phyloP scores from a whole-genome alignment of 371 early-diverging fungal genomes.

The Encephalitozoon hellem region DNA sequence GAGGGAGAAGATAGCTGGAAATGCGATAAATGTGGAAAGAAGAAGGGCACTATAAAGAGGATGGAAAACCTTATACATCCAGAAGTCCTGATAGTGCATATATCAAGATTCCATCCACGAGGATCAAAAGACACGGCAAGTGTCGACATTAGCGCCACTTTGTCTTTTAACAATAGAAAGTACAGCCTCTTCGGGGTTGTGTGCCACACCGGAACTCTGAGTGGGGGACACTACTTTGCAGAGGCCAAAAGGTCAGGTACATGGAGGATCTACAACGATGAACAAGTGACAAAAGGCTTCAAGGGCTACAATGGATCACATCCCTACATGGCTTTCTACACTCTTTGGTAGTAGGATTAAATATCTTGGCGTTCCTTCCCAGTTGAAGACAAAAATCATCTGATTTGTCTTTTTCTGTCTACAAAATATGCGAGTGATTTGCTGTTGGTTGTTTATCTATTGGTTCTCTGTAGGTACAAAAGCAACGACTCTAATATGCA shows the following conservation, averaged over 20 bases:
- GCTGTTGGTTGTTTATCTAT: not conserved
- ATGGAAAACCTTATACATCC: conserved; percentile 27
- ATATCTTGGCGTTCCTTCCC: not conserved
- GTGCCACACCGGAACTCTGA: conserved; percentile 47
- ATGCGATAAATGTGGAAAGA: conserved; percentile 39
- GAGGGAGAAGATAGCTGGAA: conserved; percentile 13
- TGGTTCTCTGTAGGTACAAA: not conserved
- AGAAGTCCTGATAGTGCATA: conserved; percentile 43
- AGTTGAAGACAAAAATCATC: not conserved
- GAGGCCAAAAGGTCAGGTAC: conserved; percentile 28
- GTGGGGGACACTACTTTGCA: conserved; percentile 50
- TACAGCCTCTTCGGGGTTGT: conserved; percentile 42
- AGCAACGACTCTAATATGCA: not conserved
- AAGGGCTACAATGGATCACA: conserved; percentile 5
- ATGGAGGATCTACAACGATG: conserved; percentile 49
- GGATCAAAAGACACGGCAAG: conserved; percentile 32
- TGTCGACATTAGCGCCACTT: conserved; percentile 18
- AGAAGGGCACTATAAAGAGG: not conserved
- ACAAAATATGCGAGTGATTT: not conserved
- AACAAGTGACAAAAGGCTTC: conserved; percentile 6
- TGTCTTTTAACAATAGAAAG: conserved; percentile 18
- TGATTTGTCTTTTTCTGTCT: not conserved
- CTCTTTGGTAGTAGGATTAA: not conserved
- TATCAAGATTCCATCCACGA: conserved; percentile 41
- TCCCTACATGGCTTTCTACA: conserved; percentile 48